Conservation (phyloP, 192 early-diverging fungal species). For the Backusella mclennaniae region DNA sequence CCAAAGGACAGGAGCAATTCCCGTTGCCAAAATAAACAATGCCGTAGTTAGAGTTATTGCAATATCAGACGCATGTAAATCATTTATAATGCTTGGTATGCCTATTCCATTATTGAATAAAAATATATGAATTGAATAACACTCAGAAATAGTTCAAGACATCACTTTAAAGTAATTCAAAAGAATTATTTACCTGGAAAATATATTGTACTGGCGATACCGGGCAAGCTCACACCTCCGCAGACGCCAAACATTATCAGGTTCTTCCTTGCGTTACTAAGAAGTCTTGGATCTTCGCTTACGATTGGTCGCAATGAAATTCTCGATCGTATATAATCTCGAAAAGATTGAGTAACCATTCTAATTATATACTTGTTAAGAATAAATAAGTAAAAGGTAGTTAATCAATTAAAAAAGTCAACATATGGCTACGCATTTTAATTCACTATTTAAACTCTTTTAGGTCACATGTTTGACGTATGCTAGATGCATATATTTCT, state of each 20-base stretch:
- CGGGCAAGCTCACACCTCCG: slow-evolving; percentile 12
- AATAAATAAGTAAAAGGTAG: too few relatives aligned
- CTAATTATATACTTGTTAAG: too few relatives aligned
- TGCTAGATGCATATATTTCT: too few relatives aligned
- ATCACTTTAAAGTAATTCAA: neutral
- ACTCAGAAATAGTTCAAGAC: slow-evolving; percentile 3
- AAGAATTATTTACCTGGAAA: slow-evolving; percentile 20
- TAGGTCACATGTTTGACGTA: too few relatives aligned
- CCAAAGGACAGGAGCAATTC: slow-evolving; percentile 45
- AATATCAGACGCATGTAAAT: slow-evolving; percentile 37
- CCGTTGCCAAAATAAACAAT: slow-evolving; percentile 46
- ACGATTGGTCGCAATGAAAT: slow-evolving; percentile 8
- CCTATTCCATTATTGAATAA: neutral
- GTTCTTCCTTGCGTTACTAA: neutral
- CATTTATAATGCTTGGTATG: slow-evolving; percentile 33
- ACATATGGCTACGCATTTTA: too few relatives aligned
- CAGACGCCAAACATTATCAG: slow-evolving; percentile 4
- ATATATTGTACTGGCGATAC: slow-evolving; percentile 24
- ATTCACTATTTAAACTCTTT: too few relatives aligned
- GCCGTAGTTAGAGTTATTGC: slow-evolving; percentile 41
- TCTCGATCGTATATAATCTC: neutral
- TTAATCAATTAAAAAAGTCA: too few relatives aligned
- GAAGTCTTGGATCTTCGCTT: slow-evolving; percentile 11
- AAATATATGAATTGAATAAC: neutral
- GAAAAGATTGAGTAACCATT: neutral